phyloP scores from a whole-genome alignment of 2,329 filamentous ascomycete species.

The Bipolaris bicolor region DNA sequence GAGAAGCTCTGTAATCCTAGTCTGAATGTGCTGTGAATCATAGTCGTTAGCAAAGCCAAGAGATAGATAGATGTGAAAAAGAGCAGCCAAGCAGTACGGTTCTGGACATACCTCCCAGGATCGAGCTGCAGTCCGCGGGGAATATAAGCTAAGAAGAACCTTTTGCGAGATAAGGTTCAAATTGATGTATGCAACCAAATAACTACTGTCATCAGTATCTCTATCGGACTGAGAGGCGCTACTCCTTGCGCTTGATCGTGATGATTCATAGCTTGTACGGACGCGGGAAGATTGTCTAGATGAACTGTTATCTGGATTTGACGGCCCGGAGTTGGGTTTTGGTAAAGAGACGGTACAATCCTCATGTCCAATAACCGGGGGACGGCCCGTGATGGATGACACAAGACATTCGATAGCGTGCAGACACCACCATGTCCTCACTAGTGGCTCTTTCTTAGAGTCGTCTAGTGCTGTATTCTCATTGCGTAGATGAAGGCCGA shows the following conservation, averaged over 20 bases:
- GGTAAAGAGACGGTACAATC: slow-evolving; percentile 44
- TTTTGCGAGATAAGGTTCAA: slow-evolving; percentile 44
- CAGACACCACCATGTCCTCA: slow-evolving; percentile 50
- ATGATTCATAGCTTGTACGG: slow-evolving; percentile 4
- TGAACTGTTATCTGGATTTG: neutral
- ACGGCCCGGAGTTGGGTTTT: neutral
- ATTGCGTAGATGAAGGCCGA: slow-evolving; percentile 50
- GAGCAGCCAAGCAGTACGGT: too few relatives aligned
- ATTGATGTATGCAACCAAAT: slow-evolving; percentile 23
- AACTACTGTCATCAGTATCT: slow-evolving; percentile 5
- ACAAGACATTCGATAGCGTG: slow-evolving; percentile 48
- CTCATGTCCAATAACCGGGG: slow-evolving; percentile 42
- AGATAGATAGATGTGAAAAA: neutral
- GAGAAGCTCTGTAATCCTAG: slow-evolving; percentile 36
- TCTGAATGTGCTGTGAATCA: slow-evolving; percentile 33
- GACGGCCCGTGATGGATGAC: slow-evolving; percentile 48
- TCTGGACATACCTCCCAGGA: slow-evolving; percentile 43
- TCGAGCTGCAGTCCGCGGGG: slow-evolving; percentile 37
- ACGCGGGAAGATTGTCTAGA: slow-evolving; percentile 1
- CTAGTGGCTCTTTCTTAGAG: slow-evolving; percentile 41
- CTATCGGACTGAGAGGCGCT: neutral
- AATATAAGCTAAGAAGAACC: slow-evolving; percentile 44
- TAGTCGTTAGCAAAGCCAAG: slow-evolving; percentile 8
- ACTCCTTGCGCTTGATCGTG: slow-evolving; percentile 3
- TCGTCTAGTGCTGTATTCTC: slow-evolving; percentile 31